Percentiles rank a stretch among this genome's conserved stretches.
Evolutionary conservation across 768 basidiomycete species (phyloP).

Genomic region (Suillus spraguei): DNA sequence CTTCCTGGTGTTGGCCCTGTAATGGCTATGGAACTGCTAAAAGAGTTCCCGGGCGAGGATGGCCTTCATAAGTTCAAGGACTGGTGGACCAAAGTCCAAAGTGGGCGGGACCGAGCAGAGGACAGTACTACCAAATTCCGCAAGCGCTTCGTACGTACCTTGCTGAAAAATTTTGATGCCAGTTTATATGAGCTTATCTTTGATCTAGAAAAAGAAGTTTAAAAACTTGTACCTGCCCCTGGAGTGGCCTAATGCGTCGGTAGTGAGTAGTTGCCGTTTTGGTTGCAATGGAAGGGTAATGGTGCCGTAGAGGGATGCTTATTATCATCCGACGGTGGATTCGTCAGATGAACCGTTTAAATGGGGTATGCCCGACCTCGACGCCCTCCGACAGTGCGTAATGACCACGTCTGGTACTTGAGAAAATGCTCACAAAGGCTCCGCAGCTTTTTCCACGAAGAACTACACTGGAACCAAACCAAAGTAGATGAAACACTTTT

Average conservation of each 20-base stretch:
- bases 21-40: constrained; percentile 92
- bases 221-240: constrained; percentile 75
- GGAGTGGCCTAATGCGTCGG: constrained; percentile 93
- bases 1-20: constrained; percentile 93
- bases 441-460: constrained; percentile 67
- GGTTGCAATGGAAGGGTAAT: constrained; percentile 7
- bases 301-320: constrained; percentile 75
- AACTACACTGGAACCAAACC: constrained; percentile 76
- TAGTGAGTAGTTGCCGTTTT: constrained; percentile 53
- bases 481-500: constrained; percentile 92
- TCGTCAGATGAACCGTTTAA: constrained; percentile 92
- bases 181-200: constrained; percentile 15
- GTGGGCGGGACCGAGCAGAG: constrained; percentile 76
- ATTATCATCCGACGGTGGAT: constrained; percentile 90
- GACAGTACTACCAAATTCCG: constrained; percentile 81
- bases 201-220: constrained; percentile 82
- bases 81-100: constrained; percentile 96
- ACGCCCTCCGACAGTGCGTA: constrained; percentile 80
- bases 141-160: constrained; percentile 75
- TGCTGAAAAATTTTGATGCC: constrained; percentile 14
- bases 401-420: constrained; percentile 7
- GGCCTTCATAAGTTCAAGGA: constrained; percentile 85
- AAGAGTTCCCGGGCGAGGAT: constrained; percentile 87
- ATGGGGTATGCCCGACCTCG: constrained; percentile 97
- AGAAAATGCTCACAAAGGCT: constrained; percentile 19